Evolutionary conservation across 352 stramenopile genomes (phyloP).

Genomic region (Globisporangium recalcitrans): DNA sequence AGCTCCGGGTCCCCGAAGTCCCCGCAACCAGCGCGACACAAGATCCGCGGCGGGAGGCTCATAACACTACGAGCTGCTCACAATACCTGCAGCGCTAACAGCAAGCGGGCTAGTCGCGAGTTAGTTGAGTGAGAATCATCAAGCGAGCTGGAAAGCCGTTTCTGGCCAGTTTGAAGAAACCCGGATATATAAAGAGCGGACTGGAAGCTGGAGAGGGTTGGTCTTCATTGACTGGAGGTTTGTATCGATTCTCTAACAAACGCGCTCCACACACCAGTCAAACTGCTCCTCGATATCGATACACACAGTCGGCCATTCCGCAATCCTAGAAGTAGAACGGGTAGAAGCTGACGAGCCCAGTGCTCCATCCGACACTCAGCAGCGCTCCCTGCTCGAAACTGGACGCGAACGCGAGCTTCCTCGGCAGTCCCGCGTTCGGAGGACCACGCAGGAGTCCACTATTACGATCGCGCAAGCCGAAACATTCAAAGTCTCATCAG

Average conservation of each 20-base stretch:
- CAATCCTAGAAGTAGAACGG: conserved; percentile 66
- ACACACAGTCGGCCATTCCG: not conserved
- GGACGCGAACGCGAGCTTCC: conserved; percentile 54
- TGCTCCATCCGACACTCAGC: conserved; percentile 72
- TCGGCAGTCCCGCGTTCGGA: conserved; percentile 48
- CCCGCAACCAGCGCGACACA: conserved; percentile 51
- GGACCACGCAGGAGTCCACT: conserved; percentile 56
- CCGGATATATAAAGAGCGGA: not conserved
- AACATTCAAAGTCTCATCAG: not conserved
- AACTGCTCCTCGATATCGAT: not conserved
- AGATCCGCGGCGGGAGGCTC: conserved; percentile 40
- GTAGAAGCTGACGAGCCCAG: conserved; percentile 71
- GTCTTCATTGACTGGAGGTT: not conserved
- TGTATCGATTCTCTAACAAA: not conserved
- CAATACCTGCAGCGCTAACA: too few relatives aligned
- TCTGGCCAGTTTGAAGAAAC: not conserved
- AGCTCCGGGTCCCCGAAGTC: conserved; percentile 55
- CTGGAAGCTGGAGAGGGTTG: not conserved
- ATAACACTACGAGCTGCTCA: conserved; percentile 18
- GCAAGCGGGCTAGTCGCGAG: not conserved
- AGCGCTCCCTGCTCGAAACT: conserved; percentile 65
- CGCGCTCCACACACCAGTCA: not conserved
- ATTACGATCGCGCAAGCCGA: not conserved
- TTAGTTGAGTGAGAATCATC: not conserved
- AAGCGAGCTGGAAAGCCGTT: not conserved